Conservation (phyloP, 2,329 filamentous ascomycete species). For the Exophiala sp. region DNA sequence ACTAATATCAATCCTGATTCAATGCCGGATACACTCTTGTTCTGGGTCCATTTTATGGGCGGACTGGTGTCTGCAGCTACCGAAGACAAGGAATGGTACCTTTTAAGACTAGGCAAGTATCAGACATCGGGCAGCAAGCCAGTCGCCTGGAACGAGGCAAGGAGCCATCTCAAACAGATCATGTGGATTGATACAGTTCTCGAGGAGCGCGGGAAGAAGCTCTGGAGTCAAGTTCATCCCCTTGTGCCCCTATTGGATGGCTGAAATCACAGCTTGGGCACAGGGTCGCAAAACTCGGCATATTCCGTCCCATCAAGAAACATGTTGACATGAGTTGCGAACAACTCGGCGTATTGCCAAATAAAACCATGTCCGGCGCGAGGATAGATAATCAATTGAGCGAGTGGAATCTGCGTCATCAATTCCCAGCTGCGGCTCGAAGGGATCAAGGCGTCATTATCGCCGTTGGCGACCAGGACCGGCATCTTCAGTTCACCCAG, state of each 20-base stretch:
- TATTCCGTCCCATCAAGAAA: slow-evolving; percentile 20
- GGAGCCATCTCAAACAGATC: slow-evolving; percentile 4
- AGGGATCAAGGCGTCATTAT: slow-evolving; percentile 17
- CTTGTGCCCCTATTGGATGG: not conserved
- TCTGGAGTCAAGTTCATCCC: slow-evolving; percentile 12
- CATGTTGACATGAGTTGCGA: slow-evolving; percentile 16
- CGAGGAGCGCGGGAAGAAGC: slow-evolving; percentile 10
- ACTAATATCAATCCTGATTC: not conserved
- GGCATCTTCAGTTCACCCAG: slow-evolving; percentile 18
- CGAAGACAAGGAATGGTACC: slow-evolving; percentile 14
- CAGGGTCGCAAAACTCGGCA: slow-evolving; percentile 11
- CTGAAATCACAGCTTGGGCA: slow-evolving; percentile 8
- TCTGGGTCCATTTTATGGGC: slow-evolving; percentile 21
- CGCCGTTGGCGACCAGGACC: slow-evolving; percentile 15
- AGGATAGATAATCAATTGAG: slow-evolving; percentile 22
- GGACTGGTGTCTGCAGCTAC: slow-evolving; percentile 12
- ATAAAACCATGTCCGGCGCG: slow-evolving; percentile 18
- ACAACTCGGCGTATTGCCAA: slow-evolving; percentile 20
- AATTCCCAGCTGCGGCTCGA: slow-evolving; percentile 22
- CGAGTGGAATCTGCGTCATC: slow-evolving; percentile 13
- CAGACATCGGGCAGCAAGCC: not conserved
- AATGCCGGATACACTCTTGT: slow-evolving; percentile 1
- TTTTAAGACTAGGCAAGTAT: not conserved
- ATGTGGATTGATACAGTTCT: slow-evolving; percentile 16
- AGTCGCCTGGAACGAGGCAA: slow-evolving; percentile 11